phyloP scores from a whole-genome alignment of 345 rosid genomes.

The Murraya koenigii region DNA sequence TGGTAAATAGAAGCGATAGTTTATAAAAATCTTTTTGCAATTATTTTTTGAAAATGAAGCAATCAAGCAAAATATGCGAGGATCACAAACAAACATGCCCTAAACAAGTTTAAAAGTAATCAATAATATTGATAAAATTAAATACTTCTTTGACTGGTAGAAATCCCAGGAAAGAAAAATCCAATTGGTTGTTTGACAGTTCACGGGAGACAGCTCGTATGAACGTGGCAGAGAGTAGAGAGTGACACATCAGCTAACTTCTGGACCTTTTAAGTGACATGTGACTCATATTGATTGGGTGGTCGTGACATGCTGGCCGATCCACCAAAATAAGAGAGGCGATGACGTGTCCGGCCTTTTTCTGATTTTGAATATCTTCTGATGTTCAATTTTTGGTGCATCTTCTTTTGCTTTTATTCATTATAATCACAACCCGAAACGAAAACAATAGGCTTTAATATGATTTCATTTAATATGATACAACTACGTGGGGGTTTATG shows the following conservation, averaged over 20 bases:
- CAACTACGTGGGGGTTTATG: not conserved
- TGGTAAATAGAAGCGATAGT: not conserved
- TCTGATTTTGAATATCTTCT: not conserved
- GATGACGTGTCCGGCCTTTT: not conserved
- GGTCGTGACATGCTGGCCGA: constrained; percentile 28
- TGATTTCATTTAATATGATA: not conserved
- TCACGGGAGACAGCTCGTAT: not conserved
- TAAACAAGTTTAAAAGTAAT: no score
- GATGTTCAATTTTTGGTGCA: not conserved
- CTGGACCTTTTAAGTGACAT: constrained; percentile 11
- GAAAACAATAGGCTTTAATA: not conserved
- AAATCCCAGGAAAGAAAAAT: not conserved
- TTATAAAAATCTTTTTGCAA: not conserved
- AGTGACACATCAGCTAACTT: constrained; percentile 1
- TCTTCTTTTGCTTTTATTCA: not conserved
- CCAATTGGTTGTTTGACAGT: not conserved
- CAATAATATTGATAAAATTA: no score
- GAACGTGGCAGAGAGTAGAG: not conserved
- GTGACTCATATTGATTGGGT: constrained; percentile 35
- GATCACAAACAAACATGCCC: no score
- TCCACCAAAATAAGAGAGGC: not conserved
- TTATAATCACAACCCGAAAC: not conserved
- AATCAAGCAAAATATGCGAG: not conserved
- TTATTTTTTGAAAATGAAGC: not conserved
- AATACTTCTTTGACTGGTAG: no score